phyloP scores from a whole-genome alignment of 106 monocot species.

The Dactylorhiza incarnata region DNA sequence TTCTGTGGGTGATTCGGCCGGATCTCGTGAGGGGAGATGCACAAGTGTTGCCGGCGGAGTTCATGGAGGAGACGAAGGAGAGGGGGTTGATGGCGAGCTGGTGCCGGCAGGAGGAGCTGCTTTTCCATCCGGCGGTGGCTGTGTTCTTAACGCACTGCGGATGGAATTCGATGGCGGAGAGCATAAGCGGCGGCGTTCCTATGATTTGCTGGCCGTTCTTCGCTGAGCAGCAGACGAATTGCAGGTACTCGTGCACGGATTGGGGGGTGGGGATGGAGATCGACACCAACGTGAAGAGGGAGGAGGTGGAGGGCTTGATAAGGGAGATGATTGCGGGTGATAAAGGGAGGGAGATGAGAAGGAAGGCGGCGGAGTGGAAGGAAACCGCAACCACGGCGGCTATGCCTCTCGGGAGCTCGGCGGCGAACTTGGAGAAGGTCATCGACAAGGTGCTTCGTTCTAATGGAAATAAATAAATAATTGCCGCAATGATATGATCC shows the following conservation, averaged over 20 bases:
- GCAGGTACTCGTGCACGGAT: constrained; percentile 25
- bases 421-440: not conserved
- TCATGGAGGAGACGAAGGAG: not conserved
- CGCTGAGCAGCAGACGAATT: constrained; percentile 50
- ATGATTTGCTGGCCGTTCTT: constrained; percentile 9
- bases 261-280: constrained; percentile 57
- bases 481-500: too few species aligned
- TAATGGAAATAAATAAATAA: too few species aligned
- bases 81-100: not conserved
- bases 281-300: constrained; percentile 32
- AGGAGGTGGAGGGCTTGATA: constrained; percentile 26
- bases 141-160: not conserved
- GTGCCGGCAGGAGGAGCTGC: constrained; percentile 4
- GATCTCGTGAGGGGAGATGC: constrained; percentile 21
- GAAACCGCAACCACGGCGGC: constrained; percentile 14
- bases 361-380: constrained; percentile 31
- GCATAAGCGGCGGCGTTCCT: not conserved
- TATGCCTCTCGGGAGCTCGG: not conserved
- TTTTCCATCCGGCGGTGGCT: not conserved
- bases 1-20: constrained; percentile 34
- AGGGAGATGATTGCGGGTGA: constrained; percentile 43
- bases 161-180: constrained; percentile 1
- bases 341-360: constrained; percentile 38
- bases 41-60: not conserved
- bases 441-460: not conserved